Evolutionary conservation across 345 rosid species (phyloP), one percentile per base, ranked within the genome.

Genomic region (Rhizophora apiculata): DNA sequence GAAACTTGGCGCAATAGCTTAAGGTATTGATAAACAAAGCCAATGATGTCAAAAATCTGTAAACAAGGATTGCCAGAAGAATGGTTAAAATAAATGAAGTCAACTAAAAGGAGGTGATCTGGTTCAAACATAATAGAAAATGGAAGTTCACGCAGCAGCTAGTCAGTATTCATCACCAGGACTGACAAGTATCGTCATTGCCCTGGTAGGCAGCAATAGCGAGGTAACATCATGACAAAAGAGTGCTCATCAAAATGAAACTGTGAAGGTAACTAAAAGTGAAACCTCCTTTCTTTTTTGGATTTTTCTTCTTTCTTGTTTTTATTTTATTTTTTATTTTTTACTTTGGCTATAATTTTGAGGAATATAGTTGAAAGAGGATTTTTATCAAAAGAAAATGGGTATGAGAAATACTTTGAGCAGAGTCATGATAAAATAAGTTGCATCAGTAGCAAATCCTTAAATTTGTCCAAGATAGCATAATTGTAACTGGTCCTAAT

Each of bases 21-120:
- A 65, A 95, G 85, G 75, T 90, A 95, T 82, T 95, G 99, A 79
- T 92, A 95, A 58, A 90, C 83, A 79, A 78, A 87, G 64, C 91
- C 92, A 80, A 92, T 81, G 71, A 95, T 84, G 77, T 87, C 91
- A 79, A 85, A 86, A 55, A 92, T 83, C 98, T 95, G 90, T 63
- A 67, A 58, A 37, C 9, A 15, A 26, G 27, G 24, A 46, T 36
- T 46, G 16, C 22, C 53, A n/a, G 43, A 53, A 65, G 51, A 64
- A 26, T 24, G 37, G 18, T n/a, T 37, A 62, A 46, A 9, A 67
- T 30, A 21, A 65, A 52, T 19, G 67, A 76, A 76, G 34, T 70
- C 68, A 52, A 37, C 27, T 29, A 36, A 65, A 24, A 69, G 8
- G 48, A 55, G 36, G 11, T 29, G 36, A 49, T 18, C 20, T 65